Conservation (phyloP, 2,329 filamentous ascomycete species). For the Whalleya microplaca region DNA sequence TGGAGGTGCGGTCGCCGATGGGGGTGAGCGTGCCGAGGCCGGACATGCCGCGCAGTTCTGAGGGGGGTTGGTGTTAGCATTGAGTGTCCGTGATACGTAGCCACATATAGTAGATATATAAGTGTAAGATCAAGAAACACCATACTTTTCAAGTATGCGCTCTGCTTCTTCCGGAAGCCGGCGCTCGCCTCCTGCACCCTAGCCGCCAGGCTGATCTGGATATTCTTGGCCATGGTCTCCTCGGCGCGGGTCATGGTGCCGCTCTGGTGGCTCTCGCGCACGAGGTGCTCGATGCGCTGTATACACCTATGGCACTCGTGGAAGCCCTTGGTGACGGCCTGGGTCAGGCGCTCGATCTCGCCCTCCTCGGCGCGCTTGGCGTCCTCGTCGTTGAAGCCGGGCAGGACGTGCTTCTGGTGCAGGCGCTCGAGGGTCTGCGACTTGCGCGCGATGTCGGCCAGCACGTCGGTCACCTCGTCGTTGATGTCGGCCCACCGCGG, state of each 20-base stretch:
- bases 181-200: slow-evolving; percentile 92
- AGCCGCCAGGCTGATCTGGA: slow-evolving; percentile 87
- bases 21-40: slow-evolving; percentile 58
- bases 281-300: slow-evolving; percentile 84
- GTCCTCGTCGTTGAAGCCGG: slow-evolving; percentile 94
- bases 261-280: slow-evolving; percentile 75
- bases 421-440: slow-evolving; percentile 85
- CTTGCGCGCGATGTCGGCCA: slow-evolving; percentile 80
- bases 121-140: slow-evolving; percentile 16
- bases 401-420: slow-evolving; percentile 95
- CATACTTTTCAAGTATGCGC: slow-evolving; percentile 91
- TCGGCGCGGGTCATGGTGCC: slow-evolving; percentile 79
- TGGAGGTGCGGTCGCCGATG: slow-evolving; percentile 55
- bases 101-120: not conserved
- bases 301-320: slow-evolving; percentile 90
- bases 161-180: slow-evolving; percentile 94
- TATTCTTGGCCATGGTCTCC: slow-evolving; percentile 94
- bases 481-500: slow-evolving; percentile 95
- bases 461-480: slow-evolving; percentile 85
- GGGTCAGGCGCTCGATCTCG: slow-evolving; percentile 88
- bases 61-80: not conserved
- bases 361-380: slow-evolving; percentile 84
- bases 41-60: slow-evolving; percentile 76
- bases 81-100: not conserved
- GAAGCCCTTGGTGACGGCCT: slow-evolving; percentile 86